Conservation (phyloP, 768 basidiomycete species). For the Leccinum incarnatum region DNA sequence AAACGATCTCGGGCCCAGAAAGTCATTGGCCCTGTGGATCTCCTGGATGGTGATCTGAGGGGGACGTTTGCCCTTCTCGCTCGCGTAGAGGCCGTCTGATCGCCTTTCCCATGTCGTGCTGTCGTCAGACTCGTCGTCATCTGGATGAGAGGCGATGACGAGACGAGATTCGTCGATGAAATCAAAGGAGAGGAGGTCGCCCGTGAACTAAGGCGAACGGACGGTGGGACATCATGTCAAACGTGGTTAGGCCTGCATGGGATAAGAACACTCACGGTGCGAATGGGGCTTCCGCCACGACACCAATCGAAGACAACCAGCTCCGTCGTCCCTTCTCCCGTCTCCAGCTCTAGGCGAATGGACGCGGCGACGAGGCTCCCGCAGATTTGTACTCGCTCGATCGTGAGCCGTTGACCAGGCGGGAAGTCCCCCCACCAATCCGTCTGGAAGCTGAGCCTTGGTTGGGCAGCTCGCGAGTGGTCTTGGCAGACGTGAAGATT, state of each 20-base stretch:
- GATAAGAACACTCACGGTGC: constrained; percentile 22
- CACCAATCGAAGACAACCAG: constrained; percentile 31
- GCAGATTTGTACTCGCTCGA: constrained; percentile 30
- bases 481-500: constrained; percentile 55
- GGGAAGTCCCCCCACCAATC: constrained; percentile 35
- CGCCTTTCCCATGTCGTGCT: constrained; percentile 28
- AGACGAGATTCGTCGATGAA: constrained; percentile 27
- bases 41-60: constrained; percentile 29
- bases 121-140: constrained; percentile 33
- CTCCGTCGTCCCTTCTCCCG: constrained; percentile 33
- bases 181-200: constrained; percentile 33
- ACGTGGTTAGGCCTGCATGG: neutral
- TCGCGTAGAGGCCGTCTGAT: constrained; percentile 31
- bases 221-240: neutral
- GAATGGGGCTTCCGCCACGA: constrained; percentile 24
- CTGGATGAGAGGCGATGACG: constrained; percentile 28
- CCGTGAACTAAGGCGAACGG: constrained; percentile 18
- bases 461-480: constrained; percentile 42
- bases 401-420: constrained; percentile 31
- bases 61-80: constrained; percentile 31
- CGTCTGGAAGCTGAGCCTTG: constrained; percentile 29
- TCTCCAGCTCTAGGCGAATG: constrained; percentile 30
- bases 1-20: constrained; percentile 33
- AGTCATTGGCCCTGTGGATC: constrained; percentile 12
- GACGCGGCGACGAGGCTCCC: constrained; percentile 26